Conservation (phyloP, 441 rosid genomes). For the Arabidopsis hybrid region DNA sequence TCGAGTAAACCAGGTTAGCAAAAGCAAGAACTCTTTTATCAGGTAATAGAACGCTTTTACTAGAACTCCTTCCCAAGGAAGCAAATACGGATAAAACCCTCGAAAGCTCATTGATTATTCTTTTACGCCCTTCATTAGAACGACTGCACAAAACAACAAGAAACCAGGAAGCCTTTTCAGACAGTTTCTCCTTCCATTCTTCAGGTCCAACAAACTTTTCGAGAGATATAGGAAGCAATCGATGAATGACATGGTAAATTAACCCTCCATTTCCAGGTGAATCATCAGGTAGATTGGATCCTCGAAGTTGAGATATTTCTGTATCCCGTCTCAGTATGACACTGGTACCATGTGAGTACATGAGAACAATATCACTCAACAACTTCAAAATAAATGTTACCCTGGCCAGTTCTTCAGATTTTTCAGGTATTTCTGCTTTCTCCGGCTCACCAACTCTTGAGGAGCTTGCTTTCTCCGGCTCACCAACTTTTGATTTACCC, state of each 20-base stretch:
- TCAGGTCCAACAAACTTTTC: conserved; percentile 82
- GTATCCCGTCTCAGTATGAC: conserved; percentile 87
- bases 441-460: conserved; percentile 4
- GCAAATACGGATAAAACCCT: conserved; percentile 81
- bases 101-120: conserved; percentile 88
- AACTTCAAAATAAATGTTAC: conserved; percentile 91
- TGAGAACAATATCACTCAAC: conserved; percentile 88
- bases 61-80: conserved; percentile 71
- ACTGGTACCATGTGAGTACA: conserved; percentile 91
- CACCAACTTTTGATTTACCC: conserved; percentile 95
- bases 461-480: conserved; percentile 31
- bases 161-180: conserved; percentile 95
- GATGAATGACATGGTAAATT: conserved; percentile 86
- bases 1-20: conserved; percentile 77
- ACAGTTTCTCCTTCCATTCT: conserved; percentile 92
- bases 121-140: conserved; percentile 90
- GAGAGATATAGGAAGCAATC: conserved; percentile 74
- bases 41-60: conserved; percentile 64
- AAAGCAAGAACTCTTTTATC: conserved; percentile 83
- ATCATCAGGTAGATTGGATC: conserved; percentile 63
- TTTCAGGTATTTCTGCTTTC: conserved; percentile 75
- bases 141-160: conserved; percentile 91
- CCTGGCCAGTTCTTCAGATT: conserved; percentile 89
- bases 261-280: conserved; percentile 67
- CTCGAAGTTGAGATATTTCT: conserved; percentile 79